Evolutionary conservation across 306 rosid genomes (phyloP), one percentile per base, ranked within the genome.

Genomic region (Alnus glutinosa): DNA sequence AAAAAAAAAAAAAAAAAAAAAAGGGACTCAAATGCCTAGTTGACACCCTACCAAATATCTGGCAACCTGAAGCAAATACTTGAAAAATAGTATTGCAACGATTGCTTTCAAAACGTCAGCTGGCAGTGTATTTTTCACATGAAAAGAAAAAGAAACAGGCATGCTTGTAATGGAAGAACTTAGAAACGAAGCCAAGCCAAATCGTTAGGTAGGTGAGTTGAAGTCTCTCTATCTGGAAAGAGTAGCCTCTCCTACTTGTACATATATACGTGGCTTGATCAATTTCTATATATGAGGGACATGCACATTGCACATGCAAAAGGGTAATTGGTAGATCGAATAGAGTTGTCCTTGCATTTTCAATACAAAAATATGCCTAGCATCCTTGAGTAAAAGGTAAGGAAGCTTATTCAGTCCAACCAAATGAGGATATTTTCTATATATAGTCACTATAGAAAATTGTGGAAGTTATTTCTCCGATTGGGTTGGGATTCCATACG

Each of bases 151-250:
- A 4, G 82, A 63, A 16, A 16, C 23, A 68, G 32, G 82, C 80
- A 89, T 86, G 76, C 95, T 90, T 91, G 15, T 28, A 73, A 55
- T 62, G 80, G 55, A 90, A 88, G 86, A 80, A 88, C 86, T 88
- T 90, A 74, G 80, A 85, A 89, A 63, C 84, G 78, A 90, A 86
- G 90, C 84, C 80, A 89, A 82, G 78, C 83, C 89, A 79, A 72
- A 84, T 78, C 75, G 89, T 90, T 86, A 83, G 94, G 97, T 92
- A 63, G 55, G 92, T 69, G 70, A 63, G 94, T 82, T 90, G 84
- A 73, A 66, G 81, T 82, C 75, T 90, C 96, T 68, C 88, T 77
- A 85, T 91, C 90, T 74, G 44, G 78, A 77, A 57, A 52, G 44
- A 73, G 75, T 23, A 49, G 66, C 57, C 58, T 47, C 23, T 58